Conservation (phyloP, 73 alveolate genomes). For the Tetrahymena elliotti region DNA sequence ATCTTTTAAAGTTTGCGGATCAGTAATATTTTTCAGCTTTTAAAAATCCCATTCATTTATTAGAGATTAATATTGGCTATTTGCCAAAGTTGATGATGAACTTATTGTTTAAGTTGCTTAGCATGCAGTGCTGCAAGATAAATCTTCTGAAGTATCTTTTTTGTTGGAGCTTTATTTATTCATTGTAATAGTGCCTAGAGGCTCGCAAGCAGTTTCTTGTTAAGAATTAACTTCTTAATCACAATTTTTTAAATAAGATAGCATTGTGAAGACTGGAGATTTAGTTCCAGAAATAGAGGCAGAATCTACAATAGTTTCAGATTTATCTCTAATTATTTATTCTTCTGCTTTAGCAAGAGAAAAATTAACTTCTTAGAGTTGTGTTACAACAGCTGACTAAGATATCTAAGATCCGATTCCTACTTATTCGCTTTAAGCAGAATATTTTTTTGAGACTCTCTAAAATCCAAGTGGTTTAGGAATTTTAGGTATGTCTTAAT, state of each 20-base stretch:
- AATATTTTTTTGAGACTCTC: background rate
- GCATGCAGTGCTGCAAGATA: background rate
- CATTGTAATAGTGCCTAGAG: background rate
- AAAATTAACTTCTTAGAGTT: background rate
- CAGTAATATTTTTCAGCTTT: background rate
- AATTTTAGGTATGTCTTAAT: background rate
- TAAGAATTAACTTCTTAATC: background rate
- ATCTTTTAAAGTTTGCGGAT: background rate
- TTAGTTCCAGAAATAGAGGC: background rate
- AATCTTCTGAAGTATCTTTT: background rate
- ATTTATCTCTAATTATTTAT: background rate
- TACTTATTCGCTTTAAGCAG: background rate
- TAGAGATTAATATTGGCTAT: background rate
- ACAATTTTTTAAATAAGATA: background rate
- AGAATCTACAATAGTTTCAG: background rate
- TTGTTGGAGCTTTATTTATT: background rate
- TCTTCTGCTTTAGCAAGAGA: background rate
- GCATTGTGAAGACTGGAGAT: background rate
- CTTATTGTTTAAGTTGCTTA: background rate
- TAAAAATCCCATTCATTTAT: background rate
- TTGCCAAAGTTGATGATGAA: background rate
- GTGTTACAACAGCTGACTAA: background rate
- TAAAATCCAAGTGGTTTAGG: background rate
- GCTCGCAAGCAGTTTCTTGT: background rate
- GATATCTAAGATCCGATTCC: background rate